Evolutionary conservation across 1,284 basidiomycete species (phyloP).

Genomic region (Coriolopsis trogii): DNA sequence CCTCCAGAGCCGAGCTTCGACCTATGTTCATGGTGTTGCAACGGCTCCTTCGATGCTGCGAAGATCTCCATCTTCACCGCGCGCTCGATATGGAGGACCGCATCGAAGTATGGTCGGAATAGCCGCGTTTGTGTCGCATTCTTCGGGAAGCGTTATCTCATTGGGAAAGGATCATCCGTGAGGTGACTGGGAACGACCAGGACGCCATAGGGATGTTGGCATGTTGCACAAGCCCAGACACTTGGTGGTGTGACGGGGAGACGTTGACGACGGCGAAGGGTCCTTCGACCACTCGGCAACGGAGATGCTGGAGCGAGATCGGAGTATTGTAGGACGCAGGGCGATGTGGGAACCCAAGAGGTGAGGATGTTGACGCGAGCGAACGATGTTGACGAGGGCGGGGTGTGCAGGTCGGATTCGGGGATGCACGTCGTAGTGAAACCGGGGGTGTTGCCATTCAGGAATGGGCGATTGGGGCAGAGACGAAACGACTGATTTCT

Average conservation of each 20-base stretch:
- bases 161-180: slow-evolving; percentile 29
- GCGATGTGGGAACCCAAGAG: not conserved
- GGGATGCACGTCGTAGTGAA: slow-evolving; percentile 29
- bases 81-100: slow-evolving; percentile 20
- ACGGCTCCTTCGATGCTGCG: slow-evolving; percentile 11
- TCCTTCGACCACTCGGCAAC: no score
- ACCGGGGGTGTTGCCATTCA: slow-evolving; percentile 24
- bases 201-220: slow-evolving; percentile 21
- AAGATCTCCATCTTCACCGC: slow-evolving; percentile 16
- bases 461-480: slow-evolving; percentile 14
- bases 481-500: slow-evolving; percentile 25
- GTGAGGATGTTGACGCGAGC: slow-evolving; percentile 22
- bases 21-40: slow-evolving; percentile 27
- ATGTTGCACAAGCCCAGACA: not conserved
- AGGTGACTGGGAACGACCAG: slow-evolving; percentile 23
- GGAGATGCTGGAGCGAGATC: no score
- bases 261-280: no score
- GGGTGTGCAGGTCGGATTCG: slow-evolving; percentile 4
- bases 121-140: slow-evolving; percentile 7
- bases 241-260: slow-evolving; percentile 1
- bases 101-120: slow-evolving; percentile 24
- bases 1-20: slow-evolving; percentile 32
- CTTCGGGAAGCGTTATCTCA: slow-evolving; percentile 12
- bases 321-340: no score
- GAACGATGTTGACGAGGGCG: slow-evolving; percentile 1